Conservation (phyloP, 2,329 filamentous ascomycete genomes). For the Calonectria naviculata region DNA sequence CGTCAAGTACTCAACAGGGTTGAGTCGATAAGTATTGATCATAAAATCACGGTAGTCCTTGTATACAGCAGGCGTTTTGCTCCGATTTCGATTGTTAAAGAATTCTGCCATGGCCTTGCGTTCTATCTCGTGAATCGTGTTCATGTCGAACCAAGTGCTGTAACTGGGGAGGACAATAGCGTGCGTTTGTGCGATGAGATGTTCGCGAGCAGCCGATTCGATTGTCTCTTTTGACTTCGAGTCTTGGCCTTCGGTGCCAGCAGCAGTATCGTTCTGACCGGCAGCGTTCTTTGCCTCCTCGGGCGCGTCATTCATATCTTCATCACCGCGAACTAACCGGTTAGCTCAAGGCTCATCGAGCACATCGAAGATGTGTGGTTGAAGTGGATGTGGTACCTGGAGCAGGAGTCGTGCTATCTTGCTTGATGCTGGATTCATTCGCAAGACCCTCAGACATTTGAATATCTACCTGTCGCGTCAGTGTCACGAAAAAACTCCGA, state of each 20-base stretch:
- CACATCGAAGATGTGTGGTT: slow-evolving; percentile 75
- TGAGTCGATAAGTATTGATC: slow-evolving; percentile 98
- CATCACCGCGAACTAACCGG: slow-evolving; percentile 74
- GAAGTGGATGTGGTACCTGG: slow-evolving; percentile 67
- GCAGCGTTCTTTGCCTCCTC: slow-evolving; percentile 62
- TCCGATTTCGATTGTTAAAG: slow-evolving; percentile 98
- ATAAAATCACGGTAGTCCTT: slow-evolving; percentile 99
- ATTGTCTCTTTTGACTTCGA: slow-evolving; percentile 82
- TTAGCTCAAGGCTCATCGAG: slow-evolving; percentile 69
- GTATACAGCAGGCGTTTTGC: slow-evolving; percentile 97
- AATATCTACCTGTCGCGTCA: slow-evolving; percentile 61
- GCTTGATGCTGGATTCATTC: slow-evolving; percentile 65
- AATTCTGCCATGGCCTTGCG: slow-evolving; percentile 96
- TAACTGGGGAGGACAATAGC: slow-evolving; percentile 98
- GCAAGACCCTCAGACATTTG: slow-evolving; percentile 68
- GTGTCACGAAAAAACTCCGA: slow-evolving; percentile 11
- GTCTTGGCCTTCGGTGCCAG: slow-evolving; percentile 64
- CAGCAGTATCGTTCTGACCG: slow-evolving; percentile 57
- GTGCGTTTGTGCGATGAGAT: slow-evolving; percentile 93
- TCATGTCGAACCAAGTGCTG: slow-evolving; percentile 99
- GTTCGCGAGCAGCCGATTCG: slow-evolving; percentile 88
- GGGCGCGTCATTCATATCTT: slow-evolving; percentile 81
- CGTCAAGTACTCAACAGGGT: slow-evolving; percentile 95
- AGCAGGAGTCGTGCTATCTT: slow-evolving; percentile 70
- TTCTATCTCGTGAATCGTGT: slow-evolving; percentile 88